A percentile compares a stretch with the other conserved stretches of the same genome.
phyloP scores from a whole-genome alignment of 2,329 filamentous ascomycete genomes.

The Acarospora socialis region DNA sequence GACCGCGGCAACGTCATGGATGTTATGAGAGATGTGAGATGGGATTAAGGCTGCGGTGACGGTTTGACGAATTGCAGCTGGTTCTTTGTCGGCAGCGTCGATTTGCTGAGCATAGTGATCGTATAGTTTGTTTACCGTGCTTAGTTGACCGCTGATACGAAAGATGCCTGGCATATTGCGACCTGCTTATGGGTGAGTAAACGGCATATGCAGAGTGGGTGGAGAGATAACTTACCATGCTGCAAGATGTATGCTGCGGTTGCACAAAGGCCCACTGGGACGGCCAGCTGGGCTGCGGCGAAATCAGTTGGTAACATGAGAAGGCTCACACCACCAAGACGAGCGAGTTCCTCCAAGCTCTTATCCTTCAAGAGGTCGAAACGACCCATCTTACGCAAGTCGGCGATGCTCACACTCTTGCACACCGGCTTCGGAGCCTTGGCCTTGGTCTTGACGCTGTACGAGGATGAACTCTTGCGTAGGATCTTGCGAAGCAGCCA shows the following conservation, averaged over 20 bases:
- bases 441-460: slow-evolving; percentile 8
- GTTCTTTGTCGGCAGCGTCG: slow-evolving; percentile 22
- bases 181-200: slow-evolving; percentile 12
- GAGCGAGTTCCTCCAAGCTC: slow-evolving; percentile 26
- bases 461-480: slow-evolving; percentile 6
- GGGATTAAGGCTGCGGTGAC: slow-evolving; percentile 9
- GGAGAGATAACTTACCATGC: slow-evolving; percentile 19
- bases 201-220: background rate
- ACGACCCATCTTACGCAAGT: slow-evolving; percentile 23
- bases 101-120: slow-evolving; percentile 27
- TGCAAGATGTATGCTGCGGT: slow-evolving; percentile 24
- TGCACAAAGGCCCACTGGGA: slow-evolving; percentile 31
- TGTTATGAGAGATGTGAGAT: slow-evolving; percentile 41
- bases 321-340: slow-evolving; percentile 29
- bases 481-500: slow-evolving; percentile 11
- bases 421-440: slow-evolving; percentile 9
- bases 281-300: slow-evolving; percentile 23
- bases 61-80: slow-evolving; percentile 7
- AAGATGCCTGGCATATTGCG: slow-evolving; percentile 22
- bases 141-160: slow-evolving; percentile 22
- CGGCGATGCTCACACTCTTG: too few species aligned
- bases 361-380: slow-evolving; percentile 25
- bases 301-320: slow-evolving; percentile 25
- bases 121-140: slow-evolving; percentile 24
- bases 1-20: slow-evolving; percentile 52